These are phyloP conservation scores for Globisporangium lucens DNA, from an alignment of 352 stramenopile species.

Conservation along the genomic window DNA sequence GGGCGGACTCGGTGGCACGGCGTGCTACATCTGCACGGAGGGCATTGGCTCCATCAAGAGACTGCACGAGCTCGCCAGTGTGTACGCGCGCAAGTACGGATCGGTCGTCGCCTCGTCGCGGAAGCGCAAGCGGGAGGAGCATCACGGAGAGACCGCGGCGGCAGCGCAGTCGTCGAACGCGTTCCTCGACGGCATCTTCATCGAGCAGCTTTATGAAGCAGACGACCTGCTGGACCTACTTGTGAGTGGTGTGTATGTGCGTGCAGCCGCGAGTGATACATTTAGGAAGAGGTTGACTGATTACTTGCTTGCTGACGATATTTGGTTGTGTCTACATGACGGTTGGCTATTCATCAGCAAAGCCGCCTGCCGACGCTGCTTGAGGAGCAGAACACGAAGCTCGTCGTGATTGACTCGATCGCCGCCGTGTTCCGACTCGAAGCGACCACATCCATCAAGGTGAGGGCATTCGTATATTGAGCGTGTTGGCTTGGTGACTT, in stretches of 20 bases:
- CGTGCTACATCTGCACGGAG: slow-evolving; percentile 83
- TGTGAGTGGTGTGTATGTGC: slow-evolving; percentile 22
- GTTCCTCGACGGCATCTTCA: slow-evolving; percentile 76
- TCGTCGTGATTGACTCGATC: slow-evolving; percentile 81
- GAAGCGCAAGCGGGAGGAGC: slow-evolving; percentile 30
- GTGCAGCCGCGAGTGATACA: background rate
- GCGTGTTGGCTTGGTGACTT: background rate
- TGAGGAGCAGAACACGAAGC: slow-evolving; percentile 69
- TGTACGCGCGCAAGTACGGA: slow-evolving; percentile 45
- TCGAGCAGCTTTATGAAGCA: slow-evolving; percentile 74
- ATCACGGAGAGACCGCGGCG: background rate
- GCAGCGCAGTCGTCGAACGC: slow-evolving; percentile 18
- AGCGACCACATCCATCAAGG: slow-evolving; percentile 65
- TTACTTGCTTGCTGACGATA: background rate
- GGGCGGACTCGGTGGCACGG: slow-evolving; percentile 53
- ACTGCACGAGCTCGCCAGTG: slow-evolving; percentile 56
- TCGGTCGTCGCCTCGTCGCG: slow-evolving; percentile 48
- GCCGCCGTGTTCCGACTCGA: slow-evolving; percentile 72
- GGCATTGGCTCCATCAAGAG: slow-evolving; percentile 69
- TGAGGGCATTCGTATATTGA: slow-evolving; percentile 12
- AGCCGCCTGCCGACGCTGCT: slow-evolving; percentile 56
- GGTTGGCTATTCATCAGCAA: slow-evolving; percentile 37
- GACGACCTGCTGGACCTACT: slow-evolving; percentile 62
- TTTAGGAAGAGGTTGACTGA: background rate
- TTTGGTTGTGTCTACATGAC: background rate